These are phyloP conservation scores for Candida nanaspora DNA, from an alignment of 805 yeast species.

Conservation along the genomic window DNA sequence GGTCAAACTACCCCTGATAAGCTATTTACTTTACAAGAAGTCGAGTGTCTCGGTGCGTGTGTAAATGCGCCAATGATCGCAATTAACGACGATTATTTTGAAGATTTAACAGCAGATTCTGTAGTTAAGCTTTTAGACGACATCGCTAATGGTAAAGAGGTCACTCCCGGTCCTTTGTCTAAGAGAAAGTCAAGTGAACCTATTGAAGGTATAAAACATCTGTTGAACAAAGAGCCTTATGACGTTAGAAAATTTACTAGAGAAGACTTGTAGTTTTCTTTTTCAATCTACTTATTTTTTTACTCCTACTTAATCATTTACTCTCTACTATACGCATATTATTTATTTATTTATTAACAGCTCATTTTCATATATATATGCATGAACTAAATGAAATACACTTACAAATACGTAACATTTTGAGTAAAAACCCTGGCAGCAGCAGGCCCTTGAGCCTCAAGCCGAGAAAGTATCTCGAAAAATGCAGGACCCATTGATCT, in stretches of 20 bases:
- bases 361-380: too few relatives aligned
- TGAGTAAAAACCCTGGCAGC: too few relatives aligned
- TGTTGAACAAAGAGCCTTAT: constrained; percentile 53
- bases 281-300: neutral
- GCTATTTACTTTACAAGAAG: constrained; percentile 76
- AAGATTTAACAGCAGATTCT: constrained; percentile 68
- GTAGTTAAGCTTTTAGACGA: constrained; percentile 55
- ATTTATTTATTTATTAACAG: too few relatives aligned
- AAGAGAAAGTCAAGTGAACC: constrained; percentile 77
- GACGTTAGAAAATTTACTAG: constrained; percentile 68
- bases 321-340: neutral
- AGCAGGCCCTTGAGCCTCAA: too few relatives aligned
- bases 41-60: constrained; percentile 89
- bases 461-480: too few relatives aligned
- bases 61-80: constrained; percentile 88
- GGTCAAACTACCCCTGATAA: constrained; percentile 75
- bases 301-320: neutral
- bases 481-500: too few relatives aligned
- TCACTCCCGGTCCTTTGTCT: constrained; percentile 62
- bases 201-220: constrained; percentile 56
- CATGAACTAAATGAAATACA: too few relatives aligned
- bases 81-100: constrained; percentile 74
- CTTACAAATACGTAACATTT: too few relatives aligned
- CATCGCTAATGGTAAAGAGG: constrained; percentile 55
- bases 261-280: constrained; percentile 45